Evolutionary conservation across 768 basidiomycete genomes (phyloP).

Genomic region (Tulasnella sp.): DNA sequence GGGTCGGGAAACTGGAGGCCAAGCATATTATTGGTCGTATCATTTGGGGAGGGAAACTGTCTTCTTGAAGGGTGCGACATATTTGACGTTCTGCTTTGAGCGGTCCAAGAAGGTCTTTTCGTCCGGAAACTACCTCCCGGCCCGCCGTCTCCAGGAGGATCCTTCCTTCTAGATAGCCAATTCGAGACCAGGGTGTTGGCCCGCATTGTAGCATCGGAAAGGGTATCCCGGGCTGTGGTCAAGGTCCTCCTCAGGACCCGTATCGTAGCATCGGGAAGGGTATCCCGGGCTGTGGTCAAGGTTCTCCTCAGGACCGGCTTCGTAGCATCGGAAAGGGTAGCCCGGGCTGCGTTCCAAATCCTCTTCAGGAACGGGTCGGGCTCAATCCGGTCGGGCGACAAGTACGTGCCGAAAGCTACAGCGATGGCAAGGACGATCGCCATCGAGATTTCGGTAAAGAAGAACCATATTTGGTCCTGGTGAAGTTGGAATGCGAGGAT

Average conservation of each 20-base stretch:
- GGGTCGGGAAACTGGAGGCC: background rate
- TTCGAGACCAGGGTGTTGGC: background rate
- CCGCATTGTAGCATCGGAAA: background rate
- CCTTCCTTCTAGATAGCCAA: background rate
- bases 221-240: background rate
- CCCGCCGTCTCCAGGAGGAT: background rate
- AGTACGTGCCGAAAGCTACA: background rate
- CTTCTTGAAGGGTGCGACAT: background rate
- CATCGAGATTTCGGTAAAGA: background rate
- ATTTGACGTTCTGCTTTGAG: background rate
- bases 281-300: background rate
- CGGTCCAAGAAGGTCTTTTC: background rate
- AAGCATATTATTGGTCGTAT: background rate
- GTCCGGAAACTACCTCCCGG: background rate
- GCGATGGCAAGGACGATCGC: background rate
- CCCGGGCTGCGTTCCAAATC: background rate
- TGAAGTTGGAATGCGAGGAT: constrained; percentile 1
- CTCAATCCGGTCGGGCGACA: background rate
- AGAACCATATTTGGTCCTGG: background rate
- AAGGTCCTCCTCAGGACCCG: background rate
- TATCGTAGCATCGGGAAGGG: background rate
- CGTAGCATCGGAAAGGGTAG: background rate
- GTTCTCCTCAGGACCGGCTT: background rate
- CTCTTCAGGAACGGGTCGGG: background rate
- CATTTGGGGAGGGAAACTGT: background rate